These are phyloP conservation scores for Cryptococcus amylolentus DNA, from an alignment of 1,284 basidiomycete genomes.

Conservation along the genomic window DNA sequence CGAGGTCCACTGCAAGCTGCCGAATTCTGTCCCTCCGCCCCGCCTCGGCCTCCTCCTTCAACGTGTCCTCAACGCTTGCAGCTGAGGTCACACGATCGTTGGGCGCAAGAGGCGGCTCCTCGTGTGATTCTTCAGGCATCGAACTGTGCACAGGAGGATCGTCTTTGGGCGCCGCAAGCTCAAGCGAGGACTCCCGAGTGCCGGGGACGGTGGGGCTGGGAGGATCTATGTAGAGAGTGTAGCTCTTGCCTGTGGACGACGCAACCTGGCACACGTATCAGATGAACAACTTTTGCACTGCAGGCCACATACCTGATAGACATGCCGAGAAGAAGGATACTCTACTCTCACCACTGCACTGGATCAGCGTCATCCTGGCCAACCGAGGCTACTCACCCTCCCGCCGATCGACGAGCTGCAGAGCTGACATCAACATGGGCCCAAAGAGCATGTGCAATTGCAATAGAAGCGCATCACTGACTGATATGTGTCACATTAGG, in stretches of 20 bases:
- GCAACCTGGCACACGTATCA: conserved; percentile 22
- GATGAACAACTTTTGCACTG: not conserved
- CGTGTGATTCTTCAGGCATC: too few relatives aligned
- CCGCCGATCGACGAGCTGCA: conserved; percentile 41
- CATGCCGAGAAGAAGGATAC: conserved; percentile 24
- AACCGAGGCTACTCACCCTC: conserved; percentile 30
- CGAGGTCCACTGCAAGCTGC: conserved; percentile 9
- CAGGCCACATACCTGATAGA: conserved; percentile 28
- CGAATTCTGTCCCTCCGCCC: conserved; percentile 2
- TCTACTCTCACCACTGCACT: conserved; percentile 26
- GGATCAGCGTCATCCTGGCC: not conserved
- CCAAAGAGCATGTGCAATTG: conserved; percentile 42
- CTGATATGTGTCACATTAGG: conserved; percentile 1
- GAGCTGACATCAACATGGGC: conserved; percentile 38
- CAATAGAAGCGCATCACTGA: conserved; percentile 25
- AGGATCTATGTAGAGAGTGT: conserved; percentile 33
- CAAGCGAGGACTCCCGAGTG: too few relatives aligned
- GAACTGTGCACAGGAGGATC: too few relatives aligned
- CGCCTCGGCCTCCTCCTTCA: not conserved
- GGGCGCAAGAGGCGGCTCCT: too few relatives aligned
- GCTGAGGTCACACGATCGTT: too few relatives aligned
- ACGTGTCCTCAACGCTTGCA: too few relatives aligned
- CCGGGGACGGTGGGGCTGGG: not conserved
- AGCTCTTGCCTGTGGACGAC: conserved; percentile 35
- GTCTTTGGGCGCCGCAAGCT: too few relatives aligned